A percentile compares a stretch with the other conserved stretches of the same genome.
These are phyloP conservation scores for Scytalidium lignicola DNA, from an alignment of 2,329 filamentous ascomycete species.

Conservation along the genomic window DNA sequence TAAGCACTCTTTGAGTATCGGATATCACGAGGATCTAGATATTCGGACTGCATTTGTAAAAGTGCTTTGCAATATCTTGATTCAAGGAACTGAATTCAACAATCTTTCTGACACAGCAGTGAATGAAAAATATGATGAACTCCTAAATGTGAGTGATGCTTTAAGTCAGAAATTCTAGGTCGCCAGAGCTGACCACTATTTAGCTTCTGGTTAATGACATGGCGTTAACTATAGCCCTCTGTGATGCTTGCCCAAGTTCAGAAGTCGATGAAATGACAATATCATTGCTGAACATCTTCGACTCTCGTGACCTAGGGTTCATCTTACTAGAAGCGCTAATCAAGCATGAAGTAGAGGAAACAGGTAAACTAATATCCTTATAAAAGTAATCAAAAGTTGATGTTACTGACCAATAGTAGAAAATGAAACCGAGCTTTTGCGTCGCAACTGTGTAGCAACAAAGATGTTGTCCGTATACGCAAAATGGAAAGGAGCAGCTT, in stretches of 20 bases:
- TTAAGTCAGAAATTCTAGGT: not conserved
- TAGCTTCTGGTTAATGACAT: slow-evolving; percentile 59
- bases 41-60: slow-evolving; percentile 67
- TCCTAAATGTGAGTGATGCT: slow-evolving; percentile 46
- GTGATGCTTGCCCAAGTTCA: slow-evolving; percentile 59
- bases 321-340: slow-evolving; percentile 61
- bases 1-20: slow-evolving; percentile 65
- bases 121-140: slow-evolving; percentile 62
- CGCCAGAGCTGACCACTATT: slow-evolving; percentile 6
- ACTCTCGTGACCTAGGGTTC: slow-evolving; percentile 59
- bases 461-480: slow-evolving; percentile 69
- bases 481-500: slow-evolving; percentile 63
- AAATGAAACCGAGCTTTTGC: slow-evolving; percentile 61
- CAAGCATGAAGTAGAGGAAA: slow-evolving; percentile 64
- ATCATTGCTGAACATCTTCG: slow-evolving; percentile 64
- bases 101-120: slow-evolving; percentile 63
- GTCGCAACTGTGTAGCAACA: slow-evolving; percentile 66
- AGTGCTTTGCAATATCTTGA: slow-evolving; percentile 64
- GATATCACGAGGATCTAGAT: slow-evolving; percentile 65
- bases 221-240: slow-evolving; percentile 58
- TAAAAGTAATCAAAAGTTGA: not conserved
- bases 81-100: slow-evolving; percentile 68
- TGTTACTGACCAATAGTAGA: slow-evolving; percentile 34
- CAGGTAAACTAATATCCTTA: slow-evolving; percentile 37
- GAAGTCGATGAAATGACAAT: slow-evolving; percentile 67